A percentile compares a stretch with the other conserved stretches of the same genome.
Conservation (phyloP, 768 basidiomycete genomes). For the Mycena alexandri region DNA sequence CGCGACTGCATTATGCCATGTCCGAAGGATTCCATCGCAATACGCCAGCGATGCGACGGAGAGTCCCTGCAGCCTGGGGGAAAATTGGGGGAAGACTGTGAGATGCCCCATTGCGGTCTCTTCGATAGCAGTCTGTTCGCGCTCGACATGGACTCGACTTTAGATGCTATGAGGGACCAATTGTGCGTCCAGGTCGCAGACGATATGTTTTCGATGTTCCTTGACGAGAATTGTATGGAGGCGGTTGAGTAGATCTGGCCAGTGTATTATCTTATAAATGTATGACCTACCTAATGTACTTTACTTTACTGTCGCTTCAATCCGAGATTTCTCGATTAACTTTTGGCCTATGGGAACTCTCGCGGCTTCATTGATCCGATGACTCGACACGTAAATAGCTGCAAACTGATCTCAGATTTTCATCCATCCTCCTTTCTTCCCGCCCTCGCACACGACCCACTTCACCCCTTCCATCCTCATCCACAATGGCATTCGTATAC, state of each 20-base stretch:
- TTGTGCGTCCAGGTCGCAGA: slow-evolving; percentile 22
- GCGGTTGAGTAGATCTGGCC: not conserved
- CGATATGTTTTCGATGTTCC: slow-evolving; percentile 32
- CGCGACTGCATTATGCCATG: slow-evolving; percentile 1
- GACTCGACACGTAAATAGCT: slow-evolving; percentile 16
- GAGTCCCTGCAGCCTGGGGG: too few species aligned
- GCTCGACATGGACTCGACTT: not conserved
- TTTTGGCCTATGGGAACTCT: too few species aligned
- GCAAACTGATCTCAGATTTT: not conserved
- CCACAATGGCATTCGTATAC: slow-evolving; percentile 46
- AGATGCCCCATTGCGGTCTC: slow-evolving; percentile 6
- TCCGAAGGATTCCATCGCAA: not conserved
- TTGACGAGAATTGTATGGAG: slow-evolving; percentile 32
- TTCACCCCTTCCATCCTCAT: not conserved
- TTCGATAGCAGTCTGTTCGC: not conserved
- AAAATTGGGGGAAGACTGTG: not conserved
- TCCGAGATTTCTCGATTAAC: too few species aligned
- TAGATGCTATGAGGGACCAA: slow-evolving; percentile 9
- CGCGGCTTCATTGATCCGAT: not conserved
- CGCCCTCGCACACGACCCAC: not conserved
- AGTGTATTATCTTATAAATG: not conserved
- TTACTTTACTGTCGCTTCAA: not conserved
- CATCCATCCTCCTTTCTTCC: slow-evolving; percentile 10
- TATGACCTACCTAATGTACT: not conserved
- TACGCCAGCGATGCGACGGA: not conserved